Conservation (phyloP, 352 stramenopile species). For the Pythium folliculosum region DNA sequence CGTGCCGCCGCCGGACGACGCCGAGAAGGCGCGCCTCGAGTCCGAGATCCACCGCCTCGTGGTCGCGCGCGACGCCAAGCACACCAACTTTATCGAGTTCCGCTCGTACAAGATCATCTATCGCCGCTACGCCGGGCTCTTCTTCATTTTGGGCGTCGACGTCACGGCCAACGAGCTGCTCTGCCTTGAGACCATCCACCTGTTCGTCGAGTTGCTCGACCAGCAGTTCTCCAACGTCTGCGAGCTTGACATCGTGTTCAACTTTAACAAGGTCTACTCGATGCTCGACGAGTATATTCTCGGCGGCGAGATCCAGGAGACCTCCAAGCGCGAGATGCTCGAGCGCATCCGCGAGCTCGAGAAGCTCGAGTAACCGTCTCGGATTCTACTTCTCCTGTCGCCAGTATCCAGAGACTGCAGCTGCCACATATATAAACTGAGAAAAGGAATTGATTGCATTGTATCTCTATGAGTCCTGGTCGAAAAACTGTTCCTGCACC, state of each 20-base stretch:
- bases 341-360: constrained; percentile 91
- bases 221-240: constrained; percentile 99
- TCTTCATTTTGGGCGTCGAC: constrained; percentile 98
- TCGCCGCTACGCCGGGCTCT: constrained; percentile 97
- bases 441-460: neutral
- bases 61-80: constrained; percentile 85
- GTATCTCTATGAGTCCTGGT: constrained; percentile 18
- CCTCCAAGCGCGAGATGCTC: constrained; percentile 92
- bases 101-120: constrained; percentile 99
- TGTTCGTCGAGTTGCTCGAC: constrained; percentile 98
- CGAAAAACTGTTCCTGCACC: constrained; percentile 57
- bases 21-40: constrained; percentile 86
- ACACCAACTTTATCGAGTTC: constrained; percentile 97
- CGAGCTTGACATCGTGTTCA: constrained; percentile 96
- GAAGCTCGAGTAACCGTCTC: constrained; percentile 76
- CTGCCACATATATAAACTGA: too few relatives aligned
- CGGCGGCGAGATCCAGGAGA: constrained; percentile 93
- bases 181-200: constrained; percentile 98
- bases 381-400: neutral
- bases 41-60: constrained; percentile 91
- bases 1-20: constrained; percentile 79
- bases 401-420: too few relatives aligned
- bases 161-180: constrained; percentile 97
- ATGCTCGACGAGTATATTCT: constrained; percentile 96
- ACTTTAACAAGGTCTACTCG: constrained; percentile 96